phyloP scores from a whole-genome alignment of 139 green algal species.

The Closterium sp. region DNA sequence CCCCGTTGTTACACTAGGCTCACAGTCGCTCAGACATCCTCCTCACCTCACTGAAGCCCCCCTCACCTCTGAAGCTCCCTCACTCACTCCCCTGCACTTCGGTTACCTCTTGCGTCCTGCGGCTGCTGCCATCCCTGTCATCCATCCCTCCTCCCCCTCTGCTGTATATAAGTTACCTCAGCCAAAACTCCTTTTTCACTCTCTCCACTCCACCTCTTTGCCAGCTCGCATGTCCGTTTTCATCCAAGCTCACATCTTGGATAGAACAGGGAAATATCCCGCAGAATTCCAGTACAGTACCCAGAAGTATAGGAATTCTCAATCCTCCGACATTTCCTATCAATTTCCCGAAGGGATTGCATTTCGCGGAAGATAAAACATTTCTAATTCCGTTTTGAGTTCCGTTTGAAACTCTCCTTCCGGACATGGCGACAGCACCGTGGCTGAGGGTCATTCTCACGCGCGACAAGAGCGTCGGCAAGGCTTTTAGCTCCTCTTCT shows the following conservation, averaged over 20 bases:
- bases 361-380: too few relatives aligned
- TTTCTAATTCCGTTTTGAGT: too few relatives aligned
- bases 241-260: neutral
- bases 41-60: too few relatives aligned
- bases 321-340: too few relatives aligned
- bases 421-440: neutral
- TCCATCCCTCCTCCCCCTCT: neutral
- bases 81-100: too few relatives aligned
- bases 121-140: neutral
- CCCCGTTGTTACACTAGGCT: too few relatives aligned
- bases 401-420: neutral
- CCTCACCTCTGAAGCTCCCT: too few relatives aligned
- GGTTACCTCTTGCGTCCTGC: too few relatives aligned
- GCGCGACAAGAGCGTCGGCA: neutral
- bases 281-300: too few relatives aligned
- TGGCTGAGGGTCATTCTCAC: neutral
- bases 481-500: neutral
- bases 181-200: neutral
- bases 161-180: neutral
- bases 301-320: too few relatives aligned
- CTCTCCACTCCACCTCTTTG: neutral
- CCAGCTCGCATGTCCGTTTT: neutral
- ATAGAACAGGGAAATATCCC: neutral
- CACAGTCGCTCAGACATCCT: too few relatives aligned
- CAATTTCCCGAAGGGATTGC: too few relatives aligned